Base-by-base conservation (phyloP, 345 rosid species). In the Erodium maritimum region DNA sequence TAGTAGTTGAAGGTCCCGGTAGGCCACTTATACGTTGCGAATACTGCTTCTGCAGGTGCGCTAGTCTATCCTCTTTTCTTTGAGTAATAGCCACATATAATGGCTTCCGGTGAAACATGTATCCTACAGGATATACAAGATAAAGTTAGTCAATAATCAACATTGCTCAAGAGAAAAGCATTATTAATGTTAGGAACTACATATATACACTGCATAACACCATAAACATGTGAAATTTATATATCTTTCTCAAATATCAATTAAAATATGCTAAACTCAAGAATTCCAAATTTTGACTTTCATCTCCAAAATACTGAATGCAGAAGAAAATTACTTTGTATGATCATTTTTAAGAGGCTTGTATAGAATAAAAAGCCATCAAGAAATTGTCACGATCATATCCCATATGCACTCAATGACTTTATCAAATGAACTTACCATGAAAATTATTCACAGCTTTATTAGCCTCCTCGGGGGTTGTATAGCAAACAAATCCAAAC, bases 401-500 rank as follows among this genome's bases (percentile, higher is more conserved):
- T 29, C 5, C 5, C 37, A 6, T 29, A 29, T 29, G 9, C 0
- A 3, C 9, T 1, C 9, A 29, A 42, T 42, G 12, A 42, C 48
- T 16, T 42, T 10, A 9, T 42, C 2, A 42, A 42, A n/a, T n/a
- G n/a, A n/a, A 42, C 48, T 63, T 80, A 85, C 91, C 87, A 61
- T 82, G 77, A 56, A 79, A 73, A 23, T 66, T 67, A 62, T 57
- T 73, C 61, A 82, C 84, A 58, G 87, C 91, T 55, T 71, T 74
- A 54, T 17, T 68, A 24, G 88, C 91, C 73, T 84, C 88, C 75
- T 76, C 87, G 50, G 82, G 75, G 52, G 63, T 67, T 67, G 88
- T 82, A 72, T 84, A 84, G 69, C 88, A 80, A 14, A 84, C 87
- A 73, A 87, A 87, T 63, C 91, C 91, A 67, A 82, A 82, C 19